phyloP scores from a whole-genome alignment of 352 stramenopile species.

The Globisporangium barbulae region DNA sequence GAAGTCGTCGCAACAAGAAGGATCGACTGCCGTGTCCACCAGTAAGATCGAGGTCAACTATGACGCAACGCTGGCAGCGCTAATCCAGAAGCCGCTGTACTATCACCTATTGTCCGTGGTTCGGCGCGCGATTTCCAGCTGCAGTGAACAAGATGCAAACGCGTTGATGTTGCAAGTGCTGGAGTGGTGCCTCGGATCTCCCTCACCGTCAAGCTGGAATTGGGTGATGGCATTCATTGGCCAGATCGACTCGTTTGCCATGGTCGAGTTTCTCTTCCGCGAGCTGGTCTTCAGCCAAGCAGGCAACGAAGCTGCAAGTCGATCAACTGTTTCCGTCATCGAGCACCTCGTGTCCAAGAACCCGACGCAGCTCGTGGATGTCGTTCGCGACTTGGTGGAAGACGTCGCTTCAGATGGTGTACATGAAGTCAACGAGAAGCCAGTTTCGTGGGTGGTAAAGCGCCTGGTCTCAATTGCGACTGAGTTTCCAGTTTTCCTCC shows the following conservation, averaged over 20 bases:
- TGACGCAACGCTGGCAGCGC: conserved; percentile 29
- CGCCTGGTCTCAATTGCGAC: conserved; percentile 34
- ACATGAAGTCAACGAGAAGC: not conserved
- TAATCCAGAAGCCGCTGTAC: conserved; percentile 48
- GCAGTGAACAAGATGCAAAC: conserved; percentile 18
- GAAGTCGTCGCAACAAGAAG: not conserved
- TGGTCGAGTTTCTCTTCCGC: conserved; percentile 48
- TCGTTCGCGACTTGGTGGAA: conserved; percentile 39
- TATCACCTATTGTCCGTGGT: conserved; percentile 37
- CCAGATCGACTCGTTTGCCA: conserved; percentile 37
- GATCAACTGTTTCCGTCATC: conserved; percentile 27
- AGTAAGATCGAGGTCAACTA: conserved; percentile 23
- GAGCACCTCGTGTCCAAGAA: conserved; percentile 39
- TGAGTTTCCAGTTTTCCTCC: conserved; percentile 32
- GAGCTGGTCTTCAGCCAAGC: conserved; percentile 22
- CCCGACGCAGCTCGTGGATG: conserved; percentile 45
- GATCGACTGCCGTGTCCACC: not conserved
- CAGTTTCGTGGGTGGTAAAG: conserved; percentile 15
- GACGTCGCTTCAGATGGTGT: conserved; percentile 10
- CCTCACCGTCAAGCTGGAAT: conserved; percentile 33
- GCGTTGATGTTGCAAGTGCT: conserved; percentile 38
- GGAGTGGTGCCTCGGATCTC: conserved; percentile 37
- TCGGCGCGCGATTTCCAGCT: conserved; percentile 33
- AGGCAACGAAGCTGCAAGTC: conserved; percentile 5
- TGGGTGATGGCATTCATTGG: conserved; percentile 50